Conservation (phyloP, 257 asterid species). For the Oldenlandia corymbosa region DNA sequence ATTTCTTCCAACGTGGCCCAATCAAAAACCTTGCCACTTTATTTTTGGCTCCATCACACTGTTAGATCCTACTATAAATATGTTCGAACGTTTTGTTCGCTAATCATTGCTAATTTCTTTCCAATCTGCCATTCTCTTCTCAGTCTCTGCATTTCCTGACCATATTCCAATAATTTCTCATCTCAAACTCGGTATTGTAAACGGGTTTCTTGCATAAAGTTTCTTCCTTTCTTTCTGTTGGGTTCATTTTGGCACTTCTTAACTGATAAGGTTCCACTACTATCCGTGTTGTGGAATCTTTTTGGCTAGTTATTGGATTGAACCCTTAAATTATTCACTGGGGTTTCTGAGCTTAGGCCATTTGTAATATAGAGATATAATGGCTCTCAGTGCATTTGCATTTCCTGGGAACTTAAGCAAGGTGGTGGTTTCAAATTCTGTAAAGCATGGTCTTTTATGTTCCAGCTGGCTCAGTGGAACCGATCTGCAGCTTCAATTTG, state of each 20-base stretch:
- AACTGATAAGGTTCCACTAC: not conserved
- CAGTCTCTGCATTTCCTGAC: not conserved
- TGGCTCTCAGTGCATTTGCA: constrained; percentile 65
- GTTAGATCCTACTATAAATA: not conserved
- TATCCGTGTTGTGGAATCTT: not conserved
- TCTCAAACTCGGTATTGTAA: too few species aligned
- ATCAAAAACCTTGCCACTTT: constrained; percentile 20
- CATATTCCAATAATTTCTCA: too few species aligned
- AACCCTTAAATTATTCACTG: constrained; percentile 6
- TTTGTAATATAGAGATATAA: constrained; percentile 7
- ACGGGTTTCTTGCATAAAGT: too few species aligned
- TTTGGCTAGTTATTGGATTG: not conserved
- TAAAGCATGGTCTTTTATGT: constrained; percentile 23
- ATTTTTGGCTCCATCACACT: constrained; percentile 2
- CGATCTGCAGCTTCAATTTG: constrained; percentile 42
- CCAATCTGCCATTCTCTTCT: not conserved
- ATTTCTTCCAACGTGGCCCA: constrained; percentile 58
- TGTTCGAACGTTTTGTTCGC: not conserved
- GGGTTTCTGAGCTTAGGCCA: constrained; percentile 9
- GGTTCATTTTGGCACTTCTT: not conserved
- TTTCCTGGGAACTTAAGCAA: constrained; percentile 52
- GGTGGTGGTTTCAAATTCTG: constrained; percentile 33
- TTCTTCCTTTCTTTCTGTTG: not conserved
- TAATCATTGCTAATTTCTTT: not conserved
- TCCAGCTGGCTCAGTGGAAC: constrained; percentile 47